Evolutionary conservation across 495 filamentous ascomycete species (phyloP).

Genomic region (Thermochaetoides thermophila): DNA sequence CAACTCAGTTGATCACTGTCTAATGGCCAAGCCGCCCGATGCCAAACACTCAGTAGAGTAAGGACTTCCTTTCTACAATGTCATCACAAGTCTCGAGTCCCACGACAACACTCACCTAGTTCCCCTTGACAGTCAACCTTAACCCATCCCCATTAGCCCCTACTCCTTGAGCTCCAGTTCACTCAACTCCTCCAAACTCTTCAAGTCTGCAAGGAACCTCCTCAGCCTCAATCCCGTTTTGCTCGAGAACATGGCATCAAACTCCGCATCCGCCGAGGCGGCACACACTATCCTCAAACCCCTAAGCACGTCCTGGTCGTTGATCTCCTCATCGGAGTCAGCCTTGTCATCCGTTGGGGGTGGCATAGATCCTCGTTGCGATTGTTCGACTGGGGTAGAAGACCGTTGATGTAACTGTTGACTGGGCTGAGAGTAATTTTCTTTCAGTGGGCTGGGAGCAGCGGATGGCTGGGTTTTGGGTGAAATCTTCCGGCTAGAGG

Average conservation of each 20-base stretch:
- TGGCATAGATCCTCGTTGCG: neutral
- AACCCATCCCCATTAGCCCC: no score
- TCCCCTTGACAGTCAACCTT: no score
- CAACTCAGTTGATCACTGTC: no score
- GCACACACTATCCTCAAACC: conserved; percentile 34
- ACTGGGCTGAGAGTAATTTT: no score
- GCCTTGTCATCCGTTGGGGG: conserved; percentile 1
- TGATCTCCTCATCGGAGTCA: conserved; percentile 21
- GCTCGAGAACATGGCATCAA: conserved; percentile 29
- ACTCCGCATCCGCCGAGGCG: conserved; percentile 30
- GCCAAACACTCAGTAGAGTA: no score
- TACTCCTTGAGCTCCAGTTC: no score
- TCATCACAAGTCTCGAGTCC: no score
- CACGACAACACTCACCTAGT: no score
- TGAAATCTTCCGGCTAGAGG: no score
- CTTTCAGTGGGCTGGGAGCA: neutral
- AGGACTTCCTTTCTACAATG: no score
- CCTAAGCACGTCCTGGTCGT: conserved; percentile 28
- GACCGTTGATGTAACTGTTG: neutral
- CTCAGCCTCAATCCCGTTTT: conserved; percentile 32
- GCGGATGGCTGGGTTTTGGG: neutral
- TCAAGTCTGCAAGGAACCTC: conserved; percentile 32
- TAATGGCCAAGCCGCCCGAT: no score
- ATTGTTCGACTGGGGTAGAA: neutral
- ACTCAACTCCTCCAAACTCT: conserved; percentile 27